These are phyloP conservation scores for Musa acuminata DNA, from an alignment of 176 grass and related monocot genomes.

Conservation along the genomic window DNA sequence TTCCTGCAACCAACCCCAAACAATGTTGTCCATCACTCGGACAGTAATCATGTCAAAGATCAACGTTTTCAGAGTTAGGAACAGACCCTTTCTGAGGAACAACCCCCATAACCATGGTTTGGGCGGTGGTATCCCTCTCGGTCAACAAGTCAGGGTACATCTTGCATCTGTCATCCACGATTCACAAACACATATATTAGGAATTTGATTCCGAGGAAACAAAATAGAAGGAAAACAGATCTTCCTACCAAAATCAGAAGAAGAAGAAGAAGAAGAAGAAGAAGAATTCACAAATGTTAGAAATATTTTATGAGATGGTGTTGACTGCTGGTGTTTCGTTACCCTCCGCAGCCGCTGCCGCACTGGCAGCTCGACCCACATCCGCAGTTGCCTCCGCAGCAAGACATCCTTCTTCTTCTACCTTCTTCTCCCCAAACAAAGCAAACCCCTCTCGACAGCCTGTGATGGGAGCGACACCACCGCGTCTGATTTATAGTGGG, in stretches of 20 bases:
- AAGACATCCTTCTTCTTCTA: constrained; percentile 40
- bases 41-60: no score
- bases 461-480: no score
- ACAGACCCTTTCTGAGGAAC: constrained; percentile 46
- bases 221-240: no score
- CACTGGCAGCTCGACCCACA: constrained; percentile 70
- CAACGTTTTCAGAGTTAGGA: no score
- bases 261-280: not conserved
- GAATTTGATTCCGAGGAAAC: no score
- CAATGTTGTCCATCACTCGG: no score
- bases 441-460: no score
- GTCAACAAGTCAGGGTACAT: constrained; percentile 64
- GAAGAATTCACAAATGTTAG: no score
- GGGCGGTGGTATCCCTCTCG: constrained; percentile 28
- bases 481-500: constrained; percentile 9
- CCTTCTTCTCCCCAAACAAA: not conserved
- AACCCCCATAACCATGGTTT: constrained; percentile 42
- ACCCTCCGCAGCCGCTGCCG: constrained; percentile 67
- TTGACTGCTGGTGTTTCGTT: not conserved
- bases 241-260: no score
- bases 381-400: constrained; percentile 91
- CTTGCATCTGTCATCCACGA: constrained; percentile 39
- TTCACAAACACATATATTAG: not conserved
- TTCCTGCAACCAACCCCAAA: no score
- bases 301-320: no score